Conservation (phyloP, 1,284 basidiomycete genomes). For the Trichosporon ovoides region DNA sequence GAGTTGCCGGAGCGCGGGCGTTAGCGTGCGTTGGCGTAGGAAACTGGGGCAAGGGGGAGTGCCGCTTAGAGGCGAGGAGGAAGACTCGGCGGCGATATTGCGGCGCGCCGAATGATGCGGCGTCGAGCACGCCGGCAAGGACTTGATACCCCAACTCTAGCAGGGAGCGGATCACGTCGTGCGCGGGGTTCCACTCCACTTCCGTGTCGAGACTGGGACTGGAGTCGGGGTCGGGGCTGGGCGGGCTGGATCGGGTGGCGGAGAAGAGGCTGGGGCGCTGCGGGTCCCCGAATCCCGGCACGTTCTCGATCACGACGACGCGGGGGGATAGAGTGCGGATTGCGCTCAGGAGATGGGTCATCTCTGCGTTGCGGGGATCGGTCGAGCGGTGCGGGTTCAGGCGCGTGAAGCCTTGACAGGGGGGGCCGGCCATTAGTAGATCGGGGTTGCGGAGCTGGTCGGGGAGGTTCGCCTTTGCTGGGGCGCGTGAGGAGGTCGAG, state of each 20-base stretch:
- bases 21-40: constrained; percentile 26
- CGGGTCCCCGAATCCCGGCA: constrained; percentile 17
- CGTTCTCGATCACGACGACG: constrained; percentile 36
- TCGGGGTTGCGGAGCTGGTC: too few species aligned
- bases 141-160: constrained; percentile 26
- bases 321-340: constrained; percentile 22
- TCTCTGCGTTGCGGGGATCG: constrained; percentile 25
- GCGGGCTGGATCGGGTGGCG: too few species aligned
- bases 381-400: constrained; percentile 24
- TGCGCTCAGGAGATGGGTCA: constrained; percentile 19
- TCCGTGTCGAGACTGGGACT: too few species aligned
- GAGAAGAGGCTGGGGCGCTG: too few species aligned
- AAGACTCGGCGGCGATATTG: constrained; percentile 31
- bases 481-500: too few species aligned
- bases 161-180: constrained; percentile 17
- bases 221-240: too few species aligned
- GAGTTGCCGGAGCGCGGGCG: constrained; percentile 10
- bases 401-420: constrained; percentile 35
- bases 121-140: constrained; percentile 26
- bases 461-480: too few species aligned
- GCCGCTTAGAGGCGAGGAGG: constrained; percentile 25
- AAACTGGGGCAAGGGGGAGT: constrained; percentile 26
- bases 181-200: constrained; percentile 1
- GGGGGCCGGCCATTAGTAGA: constrained; percentile 30
- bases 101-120: constrained; percentile 28